phyloP scores from a whole-genome alignment of 2,329 filamentous ascomycete species.

The Amylocarpus encephaloides region DNA sequence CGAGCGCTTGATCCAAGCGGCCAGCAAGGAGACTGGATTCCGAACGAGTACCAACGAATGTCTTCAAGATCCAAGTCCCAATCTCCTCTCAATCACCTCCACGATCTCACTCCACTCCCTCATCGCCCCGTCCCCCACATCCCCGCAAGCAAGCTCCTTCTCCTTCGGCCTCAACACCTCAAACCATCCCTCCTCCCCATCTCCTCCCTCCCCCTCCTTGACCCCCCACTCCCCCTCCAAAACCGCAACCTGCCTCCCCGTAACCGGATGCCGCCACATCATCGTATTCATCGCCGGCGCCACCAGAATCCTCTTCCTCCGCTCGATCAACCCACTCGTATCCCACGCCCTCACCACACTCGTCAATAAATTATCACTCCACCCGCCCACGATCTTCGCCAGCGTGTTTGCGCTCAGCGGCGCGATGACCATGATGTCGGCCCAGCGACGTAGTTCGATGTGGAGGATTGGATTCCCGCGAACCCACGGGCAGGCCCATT shows the following conservation, averaged over 20 bases:
- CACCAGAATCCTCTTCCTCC: conserved; percentile 64
- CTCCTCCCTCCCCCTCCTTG: conserved; percentile 45
- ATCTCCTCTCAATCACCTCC: conserved; percentile 47
- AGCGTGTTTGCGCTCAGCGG: conserved; percentile 80
- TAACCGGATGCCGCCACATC: conserved; percentile 86
- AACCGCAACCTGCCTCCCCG: conserved; percentile 60
- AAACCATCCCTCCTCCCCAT: conserved; percentile 65
- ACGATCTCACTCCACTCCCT: conserved; percentile 74
- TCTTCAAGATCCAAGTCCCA: conserved; percentile 20
- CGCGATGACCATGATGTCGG: conserved; percentile 71
- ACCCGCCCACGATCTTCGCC: conserved; percentile 73
- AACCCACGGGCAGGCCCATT: conserved; percentile 75
- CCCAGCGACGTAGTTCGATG: conserved; percentile 81
- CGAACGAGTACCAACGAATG: too few species aligned
- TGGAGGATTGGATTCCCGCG: conserved; percentile 78
- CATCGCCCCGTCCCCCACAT: conserved; percentile 79
- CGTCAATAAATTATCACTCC: conserved; percentile 71
- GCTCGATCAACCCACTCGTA: conserved; percentile 34
- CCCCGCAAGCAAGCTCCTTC: conserved; percentile 78
- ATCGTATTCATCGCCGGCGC: conserved; percentile 82
- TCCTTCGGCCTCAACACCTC: conserved; percentile 66
- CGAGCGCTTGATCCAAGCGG: too few species aligned
- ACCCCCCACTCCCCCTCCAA: conserved; percentile 71
- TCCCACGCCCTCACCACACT: conserved; percentile 84
- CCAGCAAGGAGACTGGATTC: too few species aligned